phyloP scores from a whole-genome alignment of 148 eudicot genomes.

The Camellia japonica region DNA sequence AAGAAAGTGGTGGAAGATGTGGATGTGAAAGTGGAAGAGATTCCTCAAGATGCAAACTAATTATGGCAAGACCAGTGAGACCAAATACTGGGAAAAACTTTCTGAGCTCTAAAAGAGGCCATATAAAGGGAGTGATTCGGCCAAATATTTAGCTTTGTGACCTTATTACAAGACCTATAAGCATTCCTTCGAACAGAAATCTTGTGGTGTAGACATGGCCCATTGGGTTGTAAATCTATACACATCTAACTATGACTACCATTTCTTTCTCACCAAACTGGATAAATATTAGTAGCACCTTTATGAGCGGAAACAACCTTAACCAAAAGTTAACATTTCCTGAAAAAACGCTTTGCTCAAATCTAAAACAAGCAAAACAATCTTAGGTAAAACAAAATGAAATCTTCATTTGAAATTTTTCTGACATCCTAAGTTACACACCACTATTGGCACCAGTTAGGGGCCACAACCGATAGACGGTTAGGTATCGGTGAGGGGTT shows the following conservation, averaged over 20 bases:
- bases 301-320: too few relatives aligned
- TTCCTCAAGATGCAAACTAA: not conserved
- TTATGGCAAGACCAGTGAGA: not conserved
- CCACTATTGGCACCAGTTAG: too few relatives aligned
- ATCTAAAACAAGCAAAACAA: too few relatives aligned
- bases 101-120: not conserved
- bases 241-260: too few relatives aligned
- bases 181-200: not conserved
- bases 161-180: not conserved
- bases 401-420: too few relatives aligned
- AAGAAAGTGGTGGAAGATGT: not conserved
- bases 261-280: too few relatives aligned
- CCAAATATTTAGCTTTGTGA: not conserved
- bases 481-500: not conserved
- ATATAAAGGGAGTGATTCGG: not conserved
- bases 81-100: not conserved
- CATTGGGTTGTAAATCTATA: too few relatives aligned
- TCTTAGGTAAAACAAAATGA: too few relatives aligned
- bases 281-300: too few relatives aligned
- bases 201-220: too few relatives aligned
- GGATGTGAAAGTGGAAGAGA: not conserved
- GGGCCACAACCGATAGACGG: not conserved
- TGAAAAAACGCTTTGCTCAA: too few relatives aligned
- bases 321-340: too few relatives aligned
- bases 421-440: not conserved